phyloP scores from a whole-genome alignment of 768 basidiomycete genomes.

The Mycena indigotica region DNA sequence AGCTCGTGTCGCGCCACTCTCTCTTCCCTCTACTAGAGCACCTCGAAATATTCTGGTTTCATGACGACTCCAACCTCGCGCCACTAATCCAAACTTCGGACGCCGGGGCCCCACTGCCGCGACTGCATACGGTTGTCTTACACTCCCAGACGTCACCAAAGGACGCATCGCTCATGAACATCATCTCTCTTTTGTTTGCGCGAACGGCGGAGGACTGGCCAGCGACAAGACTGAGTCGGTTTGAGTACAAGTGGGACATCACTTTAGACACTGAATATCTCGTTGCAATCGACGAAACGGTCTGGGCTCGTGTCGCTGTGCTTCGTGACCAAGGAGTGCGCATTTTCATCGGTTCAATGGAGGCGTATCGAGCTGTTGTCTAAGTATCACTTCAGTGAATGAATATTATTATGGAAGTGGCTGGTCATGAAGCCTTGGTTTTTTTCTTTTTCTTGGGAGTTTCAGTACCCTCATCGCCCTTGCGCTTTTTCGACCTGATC shows the following conservation, averaged over 20 bases:
- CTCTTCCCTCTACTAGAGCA: neutral
- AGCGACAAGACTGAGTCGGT: neutral
- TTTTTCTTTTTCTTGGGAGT: constrained; percentile 53
- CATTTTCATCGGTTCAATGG: too few relatives aligned
- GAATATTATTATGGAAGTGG: too few relatives aligned
- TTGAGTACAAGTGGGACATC: neutral
- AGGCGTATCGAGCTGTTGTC: too few relatives aligned
- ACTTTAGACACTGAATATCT: too few relatives aligned
- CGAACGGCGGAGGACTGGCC: neutral
- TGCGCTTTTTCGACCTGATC: constrained; percentile 52
- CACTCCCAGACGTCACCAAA: neutral
- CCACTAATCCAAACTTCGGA: neutral
- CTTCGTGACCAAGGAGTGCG: too few relatives aligned
- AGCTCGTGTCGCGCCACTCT: too few relatives aligned
- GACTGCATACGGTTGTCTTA: neutral
- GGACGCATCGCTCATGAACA: neutral
- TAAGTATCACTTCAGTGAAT: too few relatives aligned
- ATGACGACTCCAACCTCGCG: neutral
- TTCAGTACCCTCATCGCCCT: constrained; percentile 34
- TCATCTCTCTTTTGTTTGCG: constrained; percentile 7
- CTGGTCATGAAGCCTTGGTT: constrained; percentile 12
- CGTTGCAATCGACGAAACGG: too few relatives aligned
- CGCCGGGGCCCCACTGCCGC: neutral
- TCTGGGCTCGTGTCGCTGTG: too few relatives aligned
- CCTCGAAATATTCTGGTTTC: neutral